Conservation (phyloP, 1,139 yeast genomes). For the Saccharomycopsis crataegensis region DNA sequence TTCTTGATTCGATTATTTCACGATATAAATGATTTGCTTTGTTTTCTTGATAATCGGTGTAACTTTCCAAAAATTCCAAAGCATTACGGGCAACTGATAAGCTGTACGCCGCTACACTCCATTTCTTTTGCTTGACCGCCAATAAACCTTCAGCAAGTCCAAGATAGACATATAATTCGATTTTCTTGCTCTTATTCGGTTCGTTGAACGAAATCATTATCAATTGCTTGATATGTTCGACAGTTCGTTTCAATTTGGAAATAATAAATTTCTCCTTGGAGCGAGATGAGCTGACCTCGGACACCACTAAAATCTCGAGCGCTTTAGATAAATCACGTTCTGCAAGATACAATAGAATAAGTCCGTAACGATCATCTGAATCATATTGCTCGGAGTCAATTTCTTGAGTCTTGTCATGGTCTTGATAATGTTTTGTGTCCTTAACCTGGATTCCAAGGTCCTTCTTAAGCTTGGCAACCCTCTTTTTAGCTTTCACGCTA, state of each 20-base stretch:
- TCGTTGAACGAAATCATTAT: slow-evolving; percentile 36
- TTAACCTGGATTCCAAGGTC: slow-evolving; percentile 48
- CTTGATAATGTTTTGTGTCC: slow-evolving; percentile 48
- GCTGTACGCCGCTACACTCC: slow-evolving; percentile 45
- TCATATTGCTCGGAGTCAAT: slow-evolving; percentile 42
- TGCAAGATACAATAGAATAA: slow-evolving; percentile 44
- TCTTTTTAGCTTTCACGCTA: slow-evolving; percentile 38
- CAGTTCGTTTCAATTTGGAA: slow-evolving; percentile 64
- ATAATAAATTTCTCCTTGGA: slow-evolving; percentile 46
- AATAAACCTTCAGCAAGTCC: slow-evolving; percentile 55
- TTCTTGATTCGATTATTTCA: slow-evolving; percentile 51
- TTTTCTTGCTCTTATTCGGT: slow-evolving; percentile 29
- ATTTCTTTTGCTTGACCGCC: slow-evolving; percentile 50
- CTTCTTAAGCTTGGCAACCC: slow-evolving; percentile 49
- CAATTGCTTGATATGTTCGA: slow-evolving; percentile 38
- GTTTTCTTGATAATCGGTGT: slow-evolving; percentile 26
- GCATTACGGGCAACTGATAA: slow-evolving; percentile 58
- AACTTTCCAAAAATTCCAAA: slow-evolving; percentile 40
- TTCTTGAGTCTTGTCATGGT: slow-evolving; percentile 37
- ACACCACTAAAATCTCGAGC: slow-evolving; percentile 49
- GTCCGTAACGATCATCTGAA: slow-evolving; percentile 40
- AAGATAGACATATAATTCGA: slow-evolving; percentile 56
- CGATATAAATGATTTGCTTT: slow-evolving; percentile 37
- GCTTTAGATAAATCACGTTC: slow-evolving; percentile 69
- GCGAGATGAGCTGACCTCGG: slow-evolving; percentile 48